These are phyloP conservation scores for Rostrohypoxylon terebratum DNA, from an alignment of 495 filamentous ascomycete species.

Conservation along the genomic window DNA sequence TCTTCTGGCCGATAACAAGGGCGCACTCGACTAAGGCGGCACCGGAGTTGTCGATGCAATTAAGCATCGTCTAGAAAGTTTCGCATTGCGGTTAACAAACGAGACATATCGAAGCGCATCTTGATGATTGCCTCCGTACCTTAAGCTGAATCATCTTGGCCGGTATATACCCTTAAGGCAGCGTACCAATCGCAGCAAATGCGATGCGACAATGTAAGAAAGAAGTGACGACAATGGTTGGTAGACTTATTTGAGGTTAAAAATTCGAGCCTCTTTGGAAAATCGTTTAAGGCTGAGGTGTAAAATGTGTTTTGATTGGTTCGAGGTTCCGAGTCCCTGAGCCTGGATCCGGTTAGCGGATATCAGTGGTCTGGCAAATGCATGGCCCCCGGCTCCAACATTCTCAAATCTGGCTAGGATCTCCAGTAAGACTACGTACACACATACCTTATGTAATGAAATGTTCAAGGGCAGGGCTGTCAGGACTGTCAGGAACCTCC, in stretches of 20 bases:
- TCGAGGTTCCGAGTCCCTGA: background rate
- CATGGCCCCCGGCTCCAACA: background rate
- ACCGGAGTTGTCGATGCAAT: conserved; percentile 99
- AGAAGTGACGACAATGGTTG: background rate
- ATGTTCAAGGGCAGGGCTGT: conserved; percentile 1
- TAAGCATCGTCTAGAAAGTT: conserved; percentile 88
- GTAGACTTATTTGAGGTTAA: conserved; percentile 31
- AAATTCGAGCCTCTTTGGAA: conserved; percentile 43
- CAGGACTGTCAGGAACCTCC: conserved; percentile 9
- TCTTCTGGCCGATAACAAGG: conserved; percentile 89
- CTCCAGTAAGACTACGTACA: background rate
- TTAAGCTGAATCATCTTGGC: conserved; percentile 97
- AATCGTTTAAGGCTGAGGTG: conserved; percentile 35
- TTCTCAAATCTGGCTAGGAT: background rate
- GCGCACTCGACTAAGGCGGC: conserved; percentile 98
- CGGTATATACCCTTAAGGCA: conserved; percentile 43
- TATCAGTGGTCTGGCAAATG: background rate
- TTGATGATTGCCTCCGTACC: conserved; percentile 60
- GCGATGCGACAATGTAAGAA: conserved; percentile 17
- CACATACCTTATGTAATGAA: background rate
- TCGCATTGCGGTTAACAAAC: conserved; percentile 17
- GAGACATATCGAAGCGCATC: background rate
- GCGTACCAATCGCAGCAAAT: conserved; percentile 34
- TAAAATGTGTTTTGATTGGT: conserved; percentile 31
- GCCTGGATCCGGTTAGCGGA: conserved; percentile 18